Evolutionary conservation across 169 alveolate genomes (phyloP), one percentile per base, ranked within the genome.

Genomic region (Neospora caninum): DNA sequence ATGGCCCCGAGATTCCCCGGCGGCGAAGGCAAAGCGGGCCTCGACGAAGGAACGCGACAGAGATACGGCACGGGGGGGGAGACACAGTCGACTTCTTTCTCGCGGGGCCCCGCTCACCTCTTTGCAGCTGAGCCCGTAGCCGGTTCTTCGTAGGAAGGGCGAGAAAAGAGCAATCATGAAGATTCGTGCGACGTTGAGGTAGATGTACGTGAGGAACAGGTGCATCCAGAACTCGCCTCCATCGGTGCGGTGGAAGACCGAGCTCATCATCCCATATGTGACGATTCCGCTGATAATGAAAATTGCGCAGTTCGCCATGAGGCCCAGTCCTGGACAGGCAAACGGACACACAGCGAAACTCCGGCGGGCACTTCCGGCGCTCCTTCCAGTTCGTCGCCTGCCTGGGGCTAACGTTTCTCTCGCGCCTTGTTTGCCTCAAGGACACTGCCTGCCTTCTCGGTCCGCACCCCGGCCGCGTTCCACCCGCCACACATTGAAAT

Each of bases 211-310:
- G 43, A 93, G 84, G 69, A 82, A 91, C 25, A 94, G 96, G 84
- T 96, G 93, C 83, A 93, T 22, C 95, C 94, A 88, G 94, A 67
- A 67, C 45, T 86, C 18, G 70, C 94, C 67, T 38, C 94, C 88
- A 92, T 93, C 78, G 84, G 92, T 73, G 78, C 91, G 93, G 31
- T 54, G 88, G 53, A 91, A 95, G 34, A 93, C 95, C 93, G 92
- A 92, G 91, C 97, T 94, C 98, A 96, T 95, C 98, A 97, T 97
- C 6, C 99, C 98, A 43, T 96, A 93, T 0, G 98, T 96, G 16
- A 97, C 95, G 16, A 97, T 97, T 36, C 99, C 99, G 39, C 98
- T 95, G 70, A 97, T 96, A 84, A 97, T 91, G 80, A 97, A 97
- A 54, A 97, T 97, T 31, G 97, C 94, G 58, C 97, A 97, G 92